phyloP scores from a whole-genome alignment of 495 filamentous ascomycete genomes.

The Penicillium tannophilum region DNA sequence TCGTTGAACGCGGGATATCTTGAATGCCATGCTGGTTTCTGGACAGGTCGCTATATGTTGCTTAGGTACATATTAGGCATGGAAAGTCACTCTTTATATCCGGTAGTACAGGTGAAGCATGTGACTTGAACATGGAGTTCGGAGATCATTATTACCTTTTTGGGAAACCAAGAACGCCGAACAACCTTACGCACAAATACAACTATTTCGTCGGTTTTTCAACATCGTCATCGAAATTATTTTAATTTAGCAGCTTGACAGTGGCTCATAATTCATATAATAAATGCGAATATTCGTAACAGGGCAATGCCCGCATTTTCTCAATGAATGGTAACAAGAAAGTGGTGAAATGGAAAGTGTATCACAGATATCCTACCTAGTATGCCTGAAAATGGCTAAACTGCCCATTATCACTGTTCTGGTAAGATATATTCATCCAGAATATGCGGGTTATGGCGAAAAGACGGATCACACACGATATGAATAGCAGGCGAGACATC shows the following conservation, averaged over 20 bases:
- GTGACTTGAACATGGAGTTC: neutral
- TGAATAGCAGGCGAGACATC: slow-evolving; percentile 22
- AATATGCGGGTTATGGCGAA: slow-evolving; percentile 15
- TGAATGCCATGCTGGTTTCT: slow-evolving; percentile 2
- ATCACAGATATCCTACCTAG: neutral
- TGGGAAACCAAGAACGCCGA: neutral
- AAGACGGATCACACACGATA: slow-evolving; percentile 13
- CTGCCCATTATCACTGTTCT: neutral
- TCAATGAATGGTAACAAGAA: too few species aligned
- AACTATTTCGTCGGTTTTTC: too few species aligned
- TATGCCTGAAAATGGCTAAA: neutral
- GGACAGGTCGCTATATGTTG: neutral
- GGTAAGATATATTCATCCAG: slow-evolving; percentile 13
- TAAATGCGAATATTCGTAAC: neutral
- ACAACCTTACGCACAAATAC: too few species aligned
- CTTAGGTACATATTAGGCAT: neutral
- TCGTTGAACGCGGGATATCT: slow-evolving; percentile 26
- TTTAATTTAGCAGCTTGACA: too few species aligned
- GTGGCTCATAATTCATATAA: neutral
- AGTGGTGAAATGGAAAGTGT: too few species aligned
- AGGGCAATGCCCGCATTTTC: neutral
- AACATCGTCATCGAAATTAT: too few species aligned
- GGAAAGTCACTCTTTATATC: neutral
- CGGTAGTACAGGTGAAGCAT: neutral
- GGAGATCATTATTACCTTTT: neutral